Conservation (phyloP, 108 stramenopile genomes). For the Cylindrotheca fusiformis region DNA sequence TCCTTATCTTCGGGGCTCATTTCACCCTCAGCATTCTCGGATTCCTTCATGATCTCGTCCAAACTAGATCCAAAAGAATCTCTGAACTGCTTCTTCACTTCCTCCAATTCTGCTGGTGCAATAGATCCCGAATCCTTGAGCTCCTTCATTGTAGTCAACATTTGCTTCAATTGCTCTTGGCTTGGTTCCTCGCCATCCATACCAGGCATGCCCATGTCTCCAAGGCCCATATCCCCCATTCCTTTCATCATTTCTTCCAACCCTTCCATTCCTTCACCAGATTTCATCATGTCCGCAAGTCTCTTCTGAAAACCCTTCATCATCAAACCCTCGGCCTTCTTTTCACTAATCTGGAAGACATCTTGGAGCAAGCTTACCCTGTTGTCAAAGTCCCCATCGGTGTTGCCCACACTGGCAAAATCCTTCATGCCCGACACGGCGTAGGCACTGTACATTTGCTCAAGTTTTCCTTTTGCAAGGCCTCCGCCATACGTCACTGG, state of each 20-base stretch:
- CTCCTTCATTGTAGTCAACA: conserved; percentile 56
- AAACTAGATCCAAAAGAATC: conserved; percentile 73
- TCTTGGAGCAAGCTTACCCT: conserved; percentile 70
- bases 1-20: conserved; percentile 60
- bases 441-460: conserved; percentile 80
- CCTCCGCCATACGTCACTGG: conserved; percentile 83
- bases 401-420: conserved; percentile 19
- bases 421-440: conserved; percentile 65
- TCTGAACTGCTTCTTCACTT: conserved; percentile 72
- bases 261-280: conserved; percentile 65
- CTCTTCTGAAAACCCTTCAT: conserved; percentile 86
- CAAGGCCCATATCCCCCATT: conserved; percentile 48
- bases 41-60: conserved; percentile 69
- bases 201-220: conserved; percentile 27
- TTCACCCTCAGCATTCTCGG: conserved; percentile 46
- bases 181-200: conserved; percentile 49
- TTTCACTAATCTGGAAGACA: conserved; percentile 73
- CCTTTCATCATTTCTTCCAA: conserved; percentile 85
- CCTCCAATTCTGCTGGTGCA: conserved; percentile 54
- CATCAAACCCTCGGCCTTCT: conserved; percentile 82
- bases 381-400: conserved; percentile 46
- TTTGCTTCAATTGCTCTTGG: conserved; percentile 75
- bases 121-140: conserved; percentile 76
- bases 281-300: conserved; percentile 85
- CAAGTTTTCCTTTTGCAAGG: conserved; percentile 71